Evolutionary conservation across 768 basidiomycete genomes (phyloP), one percentile per base, ranked within the genome.

Genomic region (Trametes punicea): DNA sequence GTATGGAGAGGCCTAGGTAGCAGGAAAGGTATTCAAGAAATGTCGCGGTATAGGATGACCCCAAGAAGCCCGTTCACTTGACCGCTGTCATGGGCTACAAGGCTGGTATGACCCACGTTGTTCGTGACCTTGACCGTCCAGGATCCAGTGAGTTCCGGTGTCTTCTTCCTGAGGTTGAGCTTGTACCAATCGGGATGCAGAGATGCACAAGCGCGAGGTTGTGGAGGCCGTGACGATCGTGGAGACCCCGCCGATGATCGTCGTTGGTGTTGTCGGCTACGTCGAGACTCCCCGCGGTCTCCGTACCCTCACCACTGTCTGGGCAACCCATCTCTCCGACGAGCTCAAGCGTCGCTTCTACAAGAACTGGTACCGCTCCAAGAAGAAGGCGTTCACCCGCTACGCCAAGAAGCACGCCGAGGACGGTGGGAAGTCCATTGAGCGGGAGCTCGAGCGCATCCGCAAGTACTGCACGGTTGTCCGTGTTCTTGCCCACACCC

Each of bases 351-450:
- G 97, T 70, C 86, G 97, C 66, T 98, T 99, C 88, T 98, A 98
- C 89, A 95, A 94, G 83, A 97, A 96, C 84, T 98, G 96, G 95
- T 98, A 98, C 82, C 88, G 92, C 66, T 96, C 93, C 46, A 99
- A 99, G 90, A 98, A 98, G 85, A 99, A 99, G 87, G 97, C 97
- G 36, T 99, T 98, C 85, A 99, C 97, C 69, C 93, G 93, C 72
- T 99, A 99, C 76, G 95, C 97, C 73, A 97, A 97, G 87, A 98
- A 96, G 80, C 89, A 96, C 73, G 90, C 95, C 56, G 96, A 98
- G 73, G 90, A 94, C 69, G 83, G 83, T 64, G 93, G 93, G 71
- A 93, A 93, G 76, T 90, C 91, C 51, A 83, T 92, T 67, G 80
- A 85, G 60, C 93, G 94, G 70, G 97, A 99, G 74, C 88, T 99